Evolutionary conservation across 164 flowering plant species (phyloP).

Genomic region (Platanus orientalis): DNA sequence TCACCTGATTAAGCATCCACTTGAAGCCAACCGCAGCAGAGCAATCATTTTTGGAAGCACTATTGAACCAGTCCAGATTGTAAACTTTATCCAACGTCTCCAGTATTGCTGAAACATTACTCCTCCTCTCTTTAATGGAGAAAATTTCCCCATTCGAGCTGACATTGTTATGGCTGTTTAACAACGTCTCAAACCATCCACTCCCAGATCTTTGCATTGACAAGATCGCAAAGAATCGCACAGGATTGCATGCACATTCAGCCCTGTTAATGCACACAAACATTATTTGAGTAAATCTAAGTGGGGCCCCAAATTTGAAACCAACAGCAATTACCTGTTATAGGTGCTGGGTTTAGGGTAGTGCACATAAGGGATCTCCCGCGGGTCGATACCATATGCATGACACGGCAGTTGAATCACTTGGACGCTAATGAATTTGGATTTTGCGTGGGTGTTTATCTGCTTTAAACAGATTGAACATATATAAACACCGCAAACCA

Average conservation of each 20-base stretch:
- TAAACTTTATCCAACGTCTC: constrained; percentile 44
- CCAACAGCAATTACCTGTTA: constrained; percentile 42
- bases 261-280: constrained; percentile 28
- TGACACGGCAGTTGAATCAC: constrained; percentile 34
- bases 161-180: constrained; percentile 48
- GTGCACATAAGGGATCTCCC: constrained; percentile 40
- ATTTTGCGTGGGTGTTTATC: constrained; percentile 29
- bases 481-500: constrained; percentile 65
- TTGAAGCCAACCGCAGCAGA: constrained; percentile 57
- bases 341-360: constrained; percentile 66
- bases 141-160: constrained; percentile 57
- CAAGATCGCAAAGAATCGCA: constrained; percentile 44
- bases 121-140: constrained; percentile 31
- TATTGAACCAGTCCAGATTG: constrained; percentile 48
- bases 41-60: constrained; percentile 57
- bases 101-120: constrained; percentile 32
- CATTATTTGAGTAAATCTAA: not conserved
- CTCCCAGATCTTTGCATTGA: constrained; percentile 63
- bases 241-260: constrained; percentile 50
- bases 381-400: constrained; percentile 12
- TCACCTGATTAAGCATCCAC: constrained; percentile 66
- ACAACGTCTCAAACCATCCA: constrained; percentile 57
- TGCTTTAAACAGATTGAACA: constrained; percentile 74
- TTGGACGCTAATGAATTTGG: constrained; percentile 27
- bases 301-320: not conserved